These are phyloP conservation scores for Botrytis squamosa DNA, from an alignment of 2,329 filamentous ascomycete genomes.

Conservation along the genomic window DNA sequence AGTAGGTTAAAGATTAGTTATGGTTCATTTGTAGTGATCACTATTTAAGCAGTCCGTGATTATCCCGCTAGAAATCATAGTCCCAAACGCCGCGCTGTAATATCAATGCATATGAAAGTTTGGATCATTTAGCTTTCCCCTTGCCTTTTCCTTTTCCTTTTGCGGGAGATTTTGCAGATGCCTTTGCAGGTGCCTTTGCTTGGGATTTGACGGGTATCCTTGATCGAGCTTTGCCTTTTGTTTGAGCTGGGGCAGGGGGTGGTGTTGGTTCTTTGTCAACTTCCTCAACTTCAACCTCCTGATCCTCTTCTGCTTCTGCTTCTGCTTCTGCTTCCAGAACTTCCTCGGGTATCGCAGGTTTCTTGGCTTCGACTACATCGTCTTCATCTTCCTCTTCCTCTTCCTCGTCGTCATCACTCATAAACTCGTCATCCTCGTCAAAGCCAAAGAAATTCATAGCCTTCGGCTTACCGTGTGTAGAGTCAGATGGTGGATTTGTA, in stretches of 20 bases:
- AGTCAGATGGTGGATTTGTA: conserved; percentile 50
- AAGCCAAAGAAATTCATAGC: conserved; percentile 67
- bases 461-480: conserved; percentile 39
- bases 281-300: conserved; percentile 28
- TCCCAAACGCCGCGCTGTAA: conserved; percentile 21
- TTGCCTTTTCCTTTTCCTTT: conserved; percentile 29
- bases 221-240: conserved; percentile 37
- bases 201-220: conserved; percentile 37
- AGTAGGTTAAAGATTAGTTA: not conserved
- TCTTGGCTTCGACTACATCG: conserved; percentile 25
- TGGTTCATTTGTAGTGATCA: not conserved
- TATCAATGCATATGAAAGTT: not conserved
- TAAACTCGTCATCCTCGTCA: conserved; percentile 75
- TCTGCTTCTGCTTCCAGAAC: conserved; percentile 35
- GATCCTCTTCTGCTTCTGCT: conserved; percentile 24
- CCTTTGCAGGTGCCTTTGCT: conserved; percentile 25
- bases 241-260: conserved; percentile 22
- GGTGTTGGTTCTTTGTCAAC: conserved; percentile 32
- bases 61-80: not conserved
- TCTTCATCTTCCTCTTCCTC: conserved; percentile 33
- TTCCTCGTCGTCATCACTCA: conserved; percentile 63
- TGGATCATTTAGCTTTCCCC: conserved; percentile 22
- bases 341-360: conserved; percentile 44
- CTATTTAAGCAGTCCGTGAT: not conserved
- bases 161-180: conserved; percentile 40